Evolutionary conservation across 106 monocot genomes (phyloP), one percentile per base, ranked within the genome.

Genomic region (Acorus gramineus): DNA sequence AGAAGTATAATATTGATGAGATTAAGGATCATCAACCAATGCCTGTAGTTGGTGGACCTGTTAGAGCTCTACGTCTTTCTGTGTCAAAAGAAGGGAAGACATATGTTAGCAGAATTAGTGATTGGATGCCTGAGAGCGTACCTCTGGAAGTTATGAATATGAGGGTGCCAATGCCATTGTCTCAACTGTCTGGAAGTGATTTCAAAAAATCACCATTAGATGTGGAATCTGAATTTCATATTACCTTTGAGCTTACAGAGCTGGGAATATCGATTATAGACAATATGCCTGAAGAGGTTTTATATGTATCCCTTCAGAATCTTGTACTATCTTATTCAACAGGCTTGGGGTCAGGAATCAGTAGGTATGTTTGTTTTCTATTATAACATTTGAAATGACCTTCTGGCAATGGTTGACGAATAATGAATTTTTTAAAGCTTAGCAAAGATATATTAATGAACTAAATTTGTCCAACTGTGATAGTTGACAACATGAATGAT

Each of bases 201-300:
- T 79, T 72, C 65, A 59, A 60, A 67, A 57, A 81, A 49, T 71
- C 76, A 9, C 73, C 75, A 64, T 71, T 78, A 61, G 68, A 70
- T 11, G 8, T 60, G 9, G 81, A 91, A 65, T 70, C 66, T 68
- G 96, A 96, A 79, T 69, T 87, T 74, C 90, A 96, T 75, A 61
- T 91, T 69, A 78, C 69, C 68, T 77, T 87, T 74, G 96, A 96
- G 66, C 79, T 96, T 52, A 61, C 85, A 8, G 96, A 91, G 59
- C 55, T 96, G 53, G 96, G 96, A 8, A 46, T 91, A 42, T 96
- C 90, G 46, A 56, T 96, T 44, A 65, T 85, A 53, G 96, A 91
- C 74, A 90, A 91, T 83, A 85, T 83, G 77, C 90, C 90, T 46
- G 96, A 96, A 66, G 96, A 96, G 70, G 68, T 96, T 66, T 46